Evolutionary conservation across 805 yeast genomes (phyloP), one percentile per base, ranked within the genome.

Genomic region (Kodamaea neixiangensis): DNA sequence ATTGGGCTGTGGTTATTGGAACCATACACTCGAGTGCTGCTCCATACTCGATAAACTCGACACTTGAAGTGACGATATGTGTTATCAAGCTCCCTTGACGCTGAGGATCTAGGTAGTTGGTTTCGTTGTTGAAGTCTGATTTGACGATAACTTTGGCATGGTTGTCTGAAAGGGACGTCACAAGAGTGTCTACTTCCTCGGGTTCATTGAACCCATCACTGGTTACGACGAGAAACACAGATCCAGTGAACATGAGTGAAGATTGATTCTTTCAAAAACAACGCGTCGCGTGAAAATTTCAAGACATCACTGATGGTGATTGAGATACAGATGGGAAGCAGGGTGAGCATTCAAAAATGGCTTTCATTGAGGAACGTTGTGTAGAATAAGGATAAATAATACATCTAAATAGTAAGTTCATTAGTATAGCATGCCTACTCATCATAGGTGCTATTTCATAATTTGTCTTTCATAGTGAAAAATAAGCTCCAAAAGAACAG

Each of bases 1-100:
- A 89, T 4, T 71, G 63, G 0, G 83, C 75, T 0, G 79, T 77
- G 13, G 88, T 86, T 1, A 87, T 77, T 0, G 94, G 90, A 11
- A 86, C 73, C 82, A 87, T 76, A 34, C 77, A 68, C 13, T 72
- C 71, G 33, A 69, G 71, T 4, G 86, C 78, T 29, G 70, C 66
- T 2, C 54, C 58, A 58, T 75, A 82, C 25, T 78, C 83, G 2
- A 77, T 75, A 55, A 87, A 87, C 20, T 80, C 74, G 15, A 73
- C 66, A 4, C 79, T 68, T 39, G 71, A 66, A 15, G 89, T 68
- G 13, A 89, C 73, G 15, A 88, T 68, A 59, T 84, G 84, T 7
- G 78, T 69, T 21, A 69, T 59, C 35, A 19, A 15, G 33, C 13
- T 34, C 5, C 22, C 41, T 37, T 15, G n/a, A 14, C 41, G 21